These are phyloP conservation scores for Eimeria praecox DNA, from an alignment of 169 alveolate species.

Conservation along the genomic window DNA sequence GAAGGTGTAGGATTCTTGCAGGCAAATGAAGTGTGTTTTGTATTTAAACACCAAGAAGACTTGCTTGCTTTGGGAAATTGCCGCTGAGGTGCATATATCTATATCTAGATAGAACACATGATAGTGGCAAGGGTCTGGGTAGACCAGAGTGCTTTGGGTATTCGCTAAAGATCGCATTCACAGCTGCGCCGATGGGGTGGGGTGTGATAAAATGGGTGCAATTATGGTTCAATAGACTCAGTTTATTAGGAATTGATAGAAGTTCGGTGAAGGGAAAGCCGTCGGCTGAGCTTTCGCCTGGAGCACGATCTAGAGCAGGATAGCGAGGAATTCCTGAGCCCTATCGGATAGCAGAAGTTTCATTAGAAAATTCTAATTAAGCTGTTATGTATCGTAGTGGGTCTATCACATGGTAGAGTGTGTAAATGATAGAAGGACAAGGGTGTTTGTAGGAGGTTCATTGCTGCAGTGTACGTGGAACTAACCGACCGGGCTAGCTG, in stretches of 20 bases:
- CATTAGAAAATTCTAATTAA: not conserved
- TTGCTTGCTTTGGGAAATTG: not conserved
- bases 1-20: not conserved
- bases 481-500: conserved; percentile 36
- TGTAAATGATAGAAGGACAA: not conserved
- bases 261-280: not conserved
- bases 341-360: not conserved
- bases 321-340: not conserved
- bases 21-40: not conserved
- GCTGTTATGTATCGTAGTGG: not conserved
- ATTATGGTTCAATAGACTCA: not conserved
- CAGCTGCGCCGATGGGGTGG: not conserved
- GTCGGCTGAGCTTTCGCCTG: not conserved
- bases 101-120: not conserved
- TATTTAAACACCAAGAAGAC: not conserved
- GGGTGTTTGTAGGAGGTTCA: not conserved
- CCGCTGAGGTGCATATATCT: not conserved
- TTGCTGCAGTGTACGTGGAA: conserved; percentile 1
- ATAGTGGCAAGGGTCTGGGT: not conserved
- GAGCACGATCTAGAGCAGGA: not conserved
- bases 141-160: not conserved
- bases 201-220: not conserved
- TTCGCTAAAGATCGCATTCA: not conserved
- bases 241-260: not conserved
- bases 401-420: not conserved